Base-by-base conservation (phyloP, 2,329 filamentous ascomycete genomes). In the Rhynchosporium secalis region DNA sequence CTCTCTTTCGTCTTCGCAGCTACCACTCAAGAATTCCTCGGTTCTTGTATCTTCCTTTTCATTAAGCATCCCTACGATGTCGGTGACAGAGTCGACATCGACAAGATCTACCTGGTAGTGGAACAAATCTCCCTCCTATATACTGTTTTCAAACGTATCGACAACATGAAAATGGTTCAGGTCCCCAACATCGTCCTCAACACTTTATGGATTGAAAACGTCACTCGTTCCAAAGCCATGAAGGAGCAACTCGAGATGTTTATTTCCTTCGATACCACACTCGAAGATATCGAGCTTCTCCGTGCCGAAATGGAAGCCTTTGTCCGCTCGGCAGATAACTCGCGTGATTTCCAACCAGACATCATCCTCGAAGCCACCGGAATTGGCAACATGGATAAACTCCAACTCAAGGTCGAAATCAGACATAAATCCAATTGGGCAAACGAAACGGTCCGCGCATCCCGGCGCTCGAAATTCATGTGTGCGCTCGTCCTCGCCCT, bases 41-140 rank as follows among this genome's bases (percentile, higher is more conserved):
- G 94, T 72, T 97, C 93, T 43, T 98, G 94, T 79, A 96, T 99
- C 72, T 99, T 99, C 80, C 80, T 99, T 1, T 99, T 99, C 72
- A 92, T 98, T 80, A 99, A 99, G 80, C 95, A 99, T 75, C 94
- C 95, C 0, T 98, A 90, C 75, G 95, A 99, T 74, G 92, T 98
- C 28, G 93, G 94, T 65, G 95, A 99, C 75, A 88, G 95, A 31
- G 91, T 98, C 48, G 92, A 97, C 71, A 89, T 98, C 66, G 75
- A 75, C 13, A 78, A 79, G 63, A 82, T 88, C 67, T 82, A 86
- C 69, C 86, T 96, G 69, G 81, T 92, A 4, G 95, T 99, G 10
- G 92, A 98, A 76, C 91, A 93, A 74, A 98, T 98, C 70, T 96
- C 93, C 2, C 83, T 99, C 36, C 82, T 99, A 3, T 98, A 92